Conservation (phyloP, 495 filamentous ascomycete genomes). For the Aspergillus baeticus region DNA sequence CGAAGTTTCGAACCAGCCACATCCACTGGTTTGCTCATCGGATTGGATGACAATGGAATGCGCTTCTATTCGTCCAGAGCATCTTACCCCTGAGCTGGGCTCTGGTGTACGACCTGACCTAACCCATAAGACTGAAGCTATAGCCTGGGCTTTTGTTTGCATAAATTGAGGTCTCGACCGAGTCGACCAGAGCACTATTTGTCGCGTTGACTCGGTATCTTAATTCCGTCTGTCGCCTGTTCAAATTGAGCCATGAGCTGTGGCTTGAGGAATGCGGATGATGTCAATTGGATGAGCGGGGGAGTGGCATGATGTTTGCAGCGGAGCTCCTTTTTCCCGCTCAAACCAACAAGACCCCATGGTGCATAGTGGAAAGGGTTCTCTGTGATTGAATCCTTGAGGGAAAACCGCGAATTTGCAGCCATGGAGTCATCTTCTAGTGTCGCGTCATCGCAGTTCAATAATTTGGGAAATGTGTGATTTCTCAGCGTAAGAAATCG, state of each 20-base stretch:
- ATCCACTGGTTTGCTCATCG: too few relatives aligned
- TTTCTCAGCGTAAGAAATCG: conserved; percentile 7
- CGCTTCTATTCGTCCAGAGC: not conserved
- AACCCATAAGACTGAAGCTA: not conserved
- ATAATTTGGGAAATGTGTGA: not conserved
- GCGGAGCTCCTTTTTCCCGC: conserved; percentile 4
- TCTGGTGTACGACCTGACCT: too few relatives aligned
- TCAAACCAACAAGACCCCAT: too few relatives aligned
- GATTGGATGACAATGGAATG: not conserved
- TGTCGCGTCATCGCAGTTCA: conserved; percentile 8
- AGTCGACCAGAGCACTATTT: too few relatives aligned
- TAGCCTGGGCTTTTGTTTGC: not conserved
- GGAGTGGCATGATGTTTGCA: conserved; percentile 17
- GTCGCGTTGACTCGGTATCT: too few relatives aligned
- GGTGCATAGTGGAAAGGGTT: too few relatives aligned
- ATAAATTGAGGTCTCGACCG: too few relatives aligned
- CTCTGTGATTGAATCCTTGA: too few relatives aligned
- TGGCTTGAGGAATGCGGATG: not conserved
- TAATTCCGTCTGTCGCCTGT: too few relatives aligned
- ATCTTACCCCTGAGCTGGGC: not conserved
- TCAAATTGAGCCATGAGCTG: not conserved
- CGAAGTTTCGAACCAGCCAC: too few relatives aligned
- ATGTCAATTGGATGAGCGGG: conserved; percentile 6
- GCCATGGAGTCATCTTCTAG: not conserved
- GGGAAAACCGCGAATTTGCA: not conserved